These are phyloP conservation scores for Ustulina deusta DNA, from an alignment of 2,329 filamentous ascomycete genomes.

Conservation along the genomic window DNA sequence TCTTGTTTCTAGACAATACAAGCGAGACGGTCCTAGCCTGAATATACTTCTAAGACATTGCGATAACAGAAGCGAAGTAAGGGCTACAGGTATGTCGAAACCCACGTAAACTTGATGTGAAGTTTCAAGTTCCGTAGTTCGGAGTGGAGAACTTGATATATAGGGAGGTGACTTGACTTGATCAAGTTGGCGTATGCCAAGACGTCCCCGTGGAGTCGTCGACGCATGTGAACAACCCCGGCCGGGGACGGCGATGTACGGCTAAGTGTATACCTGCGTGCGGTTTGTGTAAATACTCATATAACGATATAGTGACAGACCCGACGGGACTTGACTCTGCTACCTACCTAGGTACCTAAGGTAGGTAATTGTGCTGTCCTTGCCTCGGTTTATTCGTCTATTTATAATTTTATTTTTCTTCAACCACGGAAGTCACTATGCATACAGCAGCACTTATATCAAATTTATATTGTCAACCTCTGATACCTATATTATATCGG, in stretches of 20 bases:
- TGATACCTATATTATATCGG: too few relatives aligned
- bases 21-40: slow-evolving; percentile 2
- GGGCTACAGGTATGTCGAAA: background rate
- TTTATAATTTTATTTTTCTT: too few relatives aligned
- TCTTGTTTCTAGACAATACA: slow-evolving; percentile 5
- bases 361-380: too few relatives aligned
- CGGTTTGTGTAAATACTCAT: too few relatives aligned
- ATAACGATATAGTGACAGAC: too few relatives aligned
- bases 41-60: slow-evolving; percentile 10
- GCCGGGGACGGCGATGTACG: background rate
- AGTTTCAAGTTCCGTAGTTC: slow-evolving; percentile 23
- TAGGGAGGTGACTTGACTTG: background rate
- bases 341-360: too few relatives aligned
- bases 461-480: too few relatives aligned
- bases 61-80: background rate
- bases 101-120: slow-evolving; percentile 16
- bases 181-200: slow-evolving; percentile 21
- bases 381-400: too few relatives aligned
- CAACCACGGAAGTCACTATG: too few relatives aligned
- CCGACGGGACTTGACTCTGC: too few relatives aligned
- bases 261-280: too few relatives aligned
- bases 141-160: slow-evolving; percentile 18
- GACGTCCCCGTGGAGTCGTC: slow-evolving; percentile 3
- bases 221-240: background rate
- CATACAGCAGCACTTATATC: too few relatives aligned